Percentiles rank a stretch among this genome's conserved stretches.
These are phyloP conservation scores for Ambrosia artemisiifolia DNA, from an alignment of 129 eudicot species.

Conservation along the genomic window DNA sequence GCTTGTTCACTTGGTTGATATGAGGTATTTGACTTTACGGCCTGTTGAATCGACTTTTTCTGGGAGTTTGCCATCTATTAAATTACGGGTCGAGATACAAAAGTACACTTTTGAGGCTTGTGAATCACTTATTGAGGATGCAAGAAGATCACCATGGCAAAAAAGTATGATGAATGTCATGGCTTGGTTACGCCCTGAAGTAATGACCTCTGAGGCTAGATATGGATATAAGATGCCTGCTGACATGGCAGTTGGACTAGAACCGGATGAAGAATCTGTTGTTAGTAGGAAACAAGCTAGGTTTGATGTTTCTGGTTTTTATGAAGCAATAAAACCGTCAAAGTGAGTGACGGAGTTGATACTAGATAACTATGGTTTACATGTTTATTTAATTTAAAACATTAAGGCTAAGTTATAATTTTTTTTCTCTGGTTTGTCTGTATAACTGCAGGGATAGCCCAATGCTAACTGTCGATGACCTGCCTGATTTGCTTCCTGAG, in stretches of 20 bases:
- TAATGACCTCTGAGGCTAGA: conserved; percentile 76
- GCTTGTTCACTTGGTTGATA: conserved; percentile 66
- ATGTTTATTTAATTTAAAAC: conserved; percentile 1
- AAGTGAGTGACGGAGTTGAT: conserved; percentile 57
- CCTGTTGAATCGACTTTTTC: conserved; percentile 46
- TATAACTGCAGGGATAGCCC: conserved; percentile 55
- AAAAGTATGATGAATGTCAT: conserved; percentile 87
- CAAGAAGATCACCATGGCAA: conserved; percentile 74
- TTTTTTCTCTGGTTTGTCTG: background rate
- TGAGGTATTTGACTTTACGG: conserved; percentile 71
- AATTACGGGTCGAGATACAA: conserved; percentile 72
- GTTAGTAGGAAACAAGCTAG: conserved; percentile 38
- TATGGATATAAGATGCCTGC: conserved; percentile 48
- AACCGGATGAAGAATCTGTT: conserved; percentile 33
- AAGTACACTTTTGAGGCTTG: conserved; percentile 61
- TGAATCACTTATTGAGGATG: conserved; percentile 60
- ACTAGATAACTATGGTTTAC: conserved; percentile 9
- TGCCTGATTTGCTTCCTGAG: conserved; percentile 84
- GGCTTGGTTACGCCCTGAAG: conserved; percentile 96
- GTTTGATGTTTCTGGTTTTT: conserved; percentile 76
- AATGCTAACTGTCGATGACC: conserved; percentile 52
- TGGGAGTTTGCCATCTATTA: conserved; percentile 41
- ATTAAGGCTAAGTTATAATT: conserved; percentile 5
- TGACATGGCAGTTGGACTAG: conserved; percentile 37
- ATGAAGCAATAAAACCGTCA: conserved; percentile 96